These are phyloP conservation scores for Myxozyma melibiosi DNA, from an alignment of 805 yeast species.

Conservation along the genomic window DNA sequence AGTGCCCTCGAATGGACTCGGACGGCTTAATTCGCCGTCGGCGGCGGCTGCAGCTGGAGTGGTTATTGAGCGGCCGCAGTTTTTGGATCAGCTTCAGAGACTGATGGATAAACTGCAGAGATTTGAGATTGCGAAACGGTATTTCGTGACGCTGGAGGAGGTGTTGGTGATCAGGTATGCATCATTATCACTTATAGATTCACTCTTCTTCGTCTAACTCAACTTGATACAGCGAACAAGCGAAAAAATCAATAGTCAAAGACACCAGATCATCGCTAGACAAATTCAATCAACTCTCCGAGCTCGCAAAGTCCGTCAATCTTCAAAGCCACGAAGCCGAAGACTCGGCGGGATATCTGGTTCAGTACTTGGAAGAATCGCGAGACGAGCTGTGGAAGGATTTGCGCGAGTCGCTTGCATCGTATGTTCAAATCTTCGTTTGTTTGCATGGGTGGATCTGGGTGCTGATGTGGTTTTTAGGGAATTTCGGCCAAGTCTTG, in stretches of 20 bases:
- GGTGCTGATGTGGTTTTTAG: neutral
- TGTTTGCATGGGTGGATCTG: neutral
- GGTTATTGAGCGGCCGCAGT: conserved; percentile 14
- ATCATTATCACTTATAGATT: neutral
- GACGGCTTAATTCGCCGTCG: no score
- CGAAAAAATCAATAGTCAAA: neutral
- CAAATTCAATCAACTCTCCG: conserved; percentile 1
- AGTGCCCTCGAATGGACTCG: conserved; percentile 4
- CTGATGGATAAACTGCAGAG: conserved; percentile 10
- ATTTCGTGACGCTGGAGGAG: conserved; percentile 8
- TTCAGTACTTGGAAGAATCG: conserved; percentile 7
- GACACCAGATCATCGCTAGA: conserved; percentile 11
- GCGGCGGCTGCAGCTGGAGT: no score
- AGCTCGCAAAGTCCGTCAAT: conserved; percentile 1
- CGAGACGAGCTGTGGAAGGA: conserved; percentile 12
- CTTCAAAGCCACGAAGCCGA: conserved; percentile 18
- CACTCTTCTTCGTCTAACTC: neutral
- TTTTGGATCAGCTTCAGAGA: conserved; percentile 12
- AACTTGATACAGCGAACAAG: conserved; percentile 6
- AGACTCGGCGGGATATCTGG: conserved; percentile 21
- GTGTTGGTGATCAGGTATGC: conserved; percentile 15
- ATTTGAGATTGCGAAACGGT: conserved; percentile 19
- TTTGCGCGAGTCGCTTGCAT: conserved; percentile 9
- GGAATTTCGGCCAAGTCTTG: conserved; percentile 20
- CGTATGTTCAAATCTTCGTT: conserved; percentile 3